Conservation (phyloP, 2,329 filamentous ascomycete genomes). For the Pestalotiopsis sp. region DNA sequence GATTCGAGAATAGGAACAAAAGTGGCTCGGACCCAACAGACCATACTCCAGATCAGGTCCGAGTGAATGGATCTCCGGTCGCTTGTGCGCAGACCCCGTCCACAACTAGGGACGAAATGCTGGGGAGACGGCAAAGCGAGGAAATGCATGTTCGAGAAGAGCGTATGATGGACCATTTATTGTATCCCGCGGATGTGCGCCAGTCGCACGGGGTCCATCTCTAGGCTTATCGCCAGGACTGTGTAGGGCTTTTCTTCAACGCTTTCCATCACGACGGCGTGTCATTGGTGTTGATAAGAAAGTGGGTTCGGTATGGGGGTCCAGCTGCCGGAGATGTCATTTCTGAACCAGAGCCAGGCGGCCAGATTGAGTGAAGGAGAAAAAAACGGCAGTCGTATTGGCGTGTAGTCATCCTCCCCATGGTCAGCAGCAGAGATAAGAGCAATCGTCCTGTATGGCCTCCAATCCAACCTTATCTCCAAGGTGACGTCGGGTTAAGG, state of each 20-base stretch:
- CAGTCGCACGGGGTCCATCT: not conserved
- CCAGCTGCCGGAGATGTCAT: constrained; percentile 3
- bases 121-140: constrained; percentile 10
- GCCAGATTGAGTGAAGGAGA: not conserved
- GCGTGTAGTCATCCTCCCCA: not conserved
- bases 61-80: not conserved
- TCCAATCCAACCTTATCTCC: not conserved
- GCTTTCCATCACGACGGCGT: not conserved
- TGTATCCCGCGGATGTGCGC: constrained; percentile 22
- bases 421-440: not conserved
- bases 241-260: not conserved
- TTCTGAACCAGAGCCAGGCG: constrained; percentile 3
- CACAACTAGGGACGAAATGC: not conserved
- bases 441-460: not conserved
- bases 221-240: not conserved
- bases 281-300: constrained; percentile 11
- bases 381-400: not conserved
- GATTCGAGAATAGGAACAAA: not conserved
- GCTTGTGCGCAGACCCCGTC: not conserved
- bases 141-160: constrained; percentile 18
- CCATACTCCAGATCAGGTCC: not conserved
- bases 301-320: constrained; percentile 5
- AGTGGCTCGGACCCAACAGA: not conserved
- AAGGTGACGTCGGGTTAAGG: constrained; percentile 1
- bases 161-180: not conserved